Base-by-base conservation (phyloP, 495 filamentous ascomycete species). In the Xylaria acuta region DNA sequence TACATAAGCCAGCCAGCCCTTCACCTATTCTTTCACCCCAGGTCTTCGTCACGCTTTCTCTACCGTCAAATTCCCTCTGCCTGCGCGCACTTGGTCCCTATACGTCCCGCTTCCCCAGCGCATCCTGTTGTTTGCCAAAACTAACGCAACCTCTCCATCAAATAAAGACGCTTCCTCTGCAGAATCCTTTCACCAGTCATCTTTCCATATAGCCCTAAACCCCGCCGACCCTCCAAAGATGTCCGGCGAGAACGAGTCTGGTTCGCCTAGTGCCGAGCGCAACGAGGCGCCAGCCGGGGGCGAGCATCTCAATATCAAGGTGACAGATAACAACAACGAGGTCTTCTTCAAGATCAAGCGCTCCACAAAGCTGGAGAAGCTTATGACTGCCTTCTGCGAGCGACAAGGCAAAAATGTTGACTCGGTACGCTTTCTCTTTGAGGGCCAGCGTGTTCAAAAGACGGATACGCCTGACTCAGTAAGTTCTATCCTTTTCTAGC, bases 261-360 rank as follows among this genome's bases (percentile, higher is more conserved):
- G 86, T 51, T 90, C 87, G 68, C 88, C 90, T 51, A 86, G 86
- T 45, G 88, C 88, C 68, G 88, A 87, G 18, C 82, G 83, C 51
- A 76, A 72, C 67, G 78, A 78, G 41, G 75, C 73, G 40, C 74
- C 76, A 14, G 76, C 72, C 54, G 82, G 87, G 32, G 83, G 81
- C 45, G 97, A 98, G 82, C 97, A 99, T 81, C 86, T 99, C 9
- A 99, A 99, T 82, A 98, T 99, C 87, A 99, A 99, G 80, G 97
- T 99, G n/a, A 98, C 97, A 0, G 97, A 99, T 75, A 97, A 97
- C 84, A 97, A 99, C 85, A 99, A 99, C 77, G 97, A 99, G 76
- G 97, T 99, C 74, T 99, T 99, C 83, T 99, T 99, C 87, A 99
- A 99, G 87, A 99, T 99, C 83, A 99, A 99, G 90, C 92, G 95